Evolutionary conservation across 805 yeast species (phyloP), one percentile per base, ranked within the genome.

Genomic region (Yarrowia hollandica): DNA sequence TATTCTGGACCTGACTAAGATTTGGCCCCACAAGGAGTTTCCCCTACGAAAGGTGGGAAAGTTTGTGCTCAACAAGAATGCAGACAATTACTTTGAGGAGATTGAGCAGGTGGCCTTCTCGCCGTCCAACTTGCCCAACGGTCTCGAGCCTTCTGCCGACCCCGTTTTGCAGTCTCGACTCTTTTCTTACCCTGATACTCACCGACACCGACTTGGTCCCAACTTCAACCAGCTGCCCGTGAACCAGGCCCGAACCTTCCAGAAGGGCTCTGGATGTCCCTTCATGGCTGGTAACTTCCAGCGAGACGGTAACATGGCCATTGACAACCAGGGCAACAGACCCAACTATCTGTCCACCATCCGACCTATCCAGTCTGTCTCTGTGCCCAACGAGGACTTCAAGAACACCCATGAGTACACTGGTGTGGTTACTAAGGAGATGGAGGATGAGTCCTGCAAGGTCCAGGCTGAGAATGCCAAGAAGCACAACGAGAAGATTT

Each of bases 21-120:
- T 88, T 59, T 90, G 97, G 97, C 89, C 96, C 34, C 95, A 90
- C 70, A 77, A 75, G 67, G 85, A 89, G 59, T 90, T 83, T 79
- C 96, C 97, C 69, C 74, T 90, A 75, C 82, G 96, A 73, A 84
- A 84, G 72, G 85, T 90, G 70, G 97, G 96, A 71, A 84, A 83
- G 71, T 76, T 89, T 64, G 83, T 82, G 2, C 74, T 89, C 72
- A 86, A 89, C 73, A 88, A 87, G 74, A 89, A 89, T 75, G 94
- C 96, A 62, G 76, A 81, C 73, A 89, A 89, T 74, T 90, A 84
- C 75, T 89, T 88, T 71, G 96, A 96, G 54, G 96, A 88, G 71
- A 80, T 86, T 61, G 95, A 88, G 72, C 94, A 88, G 71, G 87
- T 85, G 62, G 95, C 95, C 0, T 88, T 88, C 72, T 83, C 91